Evolutionary conservation across 306 rosid genomes (phyloP), one percentile per base, ranked within the genome.

Genomic region (Betula pendula): DNA sequence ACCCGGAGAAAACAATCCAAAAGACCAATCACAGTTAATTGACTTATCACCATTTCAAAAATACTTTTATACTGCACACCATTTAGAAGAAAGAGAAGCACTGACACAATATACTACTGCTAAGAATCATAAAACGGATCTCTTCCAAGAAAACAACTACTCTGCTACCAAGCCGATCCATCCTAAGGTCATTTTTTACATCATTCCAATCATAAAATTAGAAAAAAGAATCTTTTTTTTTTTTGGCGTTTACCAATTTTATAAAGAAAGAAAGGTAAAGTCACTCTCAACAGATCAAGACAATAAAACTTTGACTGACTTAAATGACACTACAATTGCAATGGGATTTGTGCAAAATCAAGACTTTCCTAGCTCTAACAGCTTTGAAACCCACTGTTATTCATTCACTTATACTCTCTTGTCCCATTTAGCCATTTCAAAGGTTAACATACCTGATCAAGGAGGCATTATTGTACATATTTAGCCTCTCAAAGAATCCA

Each of bases 401-500:
- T 6, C 27, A 13, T 3, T 24, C 43, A 44, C 16, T 56, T 0
- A 19, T 50, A 66, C 59, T 52, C n/a, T n/a, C n/a, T n/a, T n/a
- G n/a, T n/a, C n/a, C n/a, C n/a, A n/a, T n/a, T n/a, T n/a, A n/a
- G n/a, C n/a, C n/a, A n/a, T n/a, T n/a, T n/a, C n/a, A n/a, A n/a
- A n/a, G n/a, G n/a, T 72, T 1, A 35, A 70, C 35, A 20, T 81
- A 95, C 99, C 97, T 90, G 92, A 85, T 92, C 82, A 95, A 78
- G 22, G 99, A 95, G 81, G 97, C 93, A 82, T 95, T 90, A 82
- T 89, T 97, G 80, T 90, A 89, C 92, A 95, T 92, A 85, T 92
- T 95, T 73, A 95, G 88, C 81, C 77, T 88, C 91, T 95, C 97
- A 78, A 95, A 95, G 86, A 95, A 92, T 62, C 94, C 92, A 47